These are phyloP conservation scores for Corchorus capsularis DNA, from an alignment of 345 rosid species.

Conservation along the genomic window DNA sequence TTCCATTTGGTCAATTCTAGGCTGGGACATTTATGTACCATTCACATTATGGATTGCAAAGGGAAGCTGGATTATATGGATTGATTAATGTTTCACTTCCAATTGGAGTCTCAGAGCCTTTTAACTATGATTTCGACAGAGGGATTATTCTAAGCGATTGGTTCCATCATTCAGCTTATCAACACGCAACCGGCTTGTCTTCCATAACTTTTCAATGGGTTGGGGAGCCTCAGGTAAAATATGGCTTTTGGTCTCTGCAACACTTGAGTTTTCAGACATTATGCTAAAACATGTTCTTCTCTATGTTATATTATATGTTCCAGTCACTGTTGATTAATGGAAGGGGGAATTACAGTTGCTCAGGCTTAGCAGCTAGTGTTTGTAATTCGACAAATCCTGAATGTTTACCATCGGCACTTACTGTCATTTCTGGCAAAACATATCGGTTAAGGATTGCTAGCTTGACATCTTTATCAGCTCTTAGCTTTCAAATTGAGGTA, in stretches of 20 bases:
- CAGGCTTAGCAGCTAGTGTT: constrained; percentile 21
- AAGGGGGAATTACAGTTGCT: constrained; percentile 62
- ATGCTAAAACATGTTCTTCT: background rate
- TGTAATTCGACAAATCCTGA: constrained; percentile 56
- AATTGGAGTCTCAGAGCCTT: constrained; percentile 53
- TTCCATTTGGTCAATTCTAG: constrained; percentile 24
- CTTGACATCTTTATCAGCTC: constrained; percentile 61
- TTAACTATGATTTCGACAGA: constrained; percentile 53
- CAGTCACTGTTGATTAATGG: constrained; percentile 79
- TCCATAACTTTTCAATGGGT: constrained; percentile 65
- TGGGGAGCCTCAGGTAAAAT: constrained; percentile 69
- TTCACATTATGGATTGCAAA: constrained; percentile 80
- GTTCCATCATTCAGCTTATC: constrained; percentile 65
- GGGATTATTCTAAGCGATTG: constrained; percentile 67
- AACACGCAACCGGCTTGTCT: constrained; percentile 59
- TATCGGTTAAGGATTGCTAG: constrained; percentile 63
- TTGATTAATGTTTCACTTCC: constrained; percentile 56
- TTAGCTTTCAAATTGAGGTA: constrained; percentile 80
- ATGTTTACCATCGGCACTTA: constrained; percentile 43
- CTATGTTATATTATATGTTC: background rate
- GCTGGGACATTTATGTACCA: constrained; percentile 73
- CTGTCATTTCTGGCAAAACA: constrained; percentile 56
- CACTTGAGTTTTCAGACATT: background rate
- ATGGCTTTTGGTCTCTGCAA: background rate
- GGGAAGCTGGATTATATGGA: constrained; percentile 66